Evolutionary conservation across 2,329 filamentous ascomycete species (phyloP).

Genomic region (Pestalotiopsis sp.): DNA sequence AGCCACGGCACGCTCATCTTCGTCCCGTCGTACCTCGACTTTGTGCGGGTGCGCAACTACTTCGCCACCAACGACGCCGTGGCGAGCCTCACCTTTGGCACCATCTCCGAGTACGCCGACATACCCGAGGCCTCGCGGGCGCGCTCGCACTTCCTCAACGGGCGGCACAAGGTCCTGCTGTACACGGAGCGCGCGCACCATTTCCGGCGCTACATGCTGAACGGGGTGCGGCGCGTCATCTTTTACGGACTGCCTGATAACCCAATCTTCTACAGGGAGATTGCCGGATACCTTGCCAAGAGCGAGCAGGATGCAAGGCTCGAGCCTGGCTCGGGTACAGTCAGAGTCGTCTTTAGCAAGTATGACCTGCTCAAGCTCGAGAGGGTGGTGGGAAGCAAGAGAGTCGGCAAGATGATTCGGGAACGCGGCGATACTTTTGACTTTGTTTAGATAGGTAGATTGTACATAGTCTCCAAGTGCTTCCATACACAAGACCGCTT

Average conservation of each 20-base stretch:
- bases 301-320: conserved; percentile 60
- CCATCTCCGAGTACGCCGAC: conserved; percentile 86
- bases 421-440: conserved; percentile 92
- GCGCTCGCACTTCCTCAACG: conserved; percentile 83
- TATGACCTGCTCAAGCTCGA: conserved; percentile 91
- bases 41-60: conserved; percentile 90
- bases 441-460: conserved; percentile 66
- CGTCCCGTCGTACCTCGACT: conserved; percentile 92
- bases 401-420: conserved; percentile 81
- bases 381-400: conserved; percentile 79
- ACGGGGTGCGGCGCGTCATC: conserved; percentile 81
- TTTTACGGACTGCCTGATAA: conserved; percentile 93
- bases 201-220: conserved; percentile 84
- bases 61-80: conserved; percentile 73
- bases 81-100: conserved; percentile 68
- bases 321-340: conserved; percentile 61
- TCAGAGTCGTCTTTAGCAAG: conserved; percentile 75
- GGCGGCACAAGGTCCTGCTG: conserved; percentile 79
- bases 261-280: conserved; percentile 77
- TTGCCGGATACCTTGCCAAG: conserved; percentile 67
- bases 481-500: neutral
- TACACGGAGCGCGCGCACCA: conserved; percentile 98
- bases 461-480: neutral
- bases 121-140: conserved; percentile 80
- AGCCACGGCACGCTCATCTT: conserved; percentile 78